A percentile compares a stretch with the other conserved stretches of the same genome.
Evolutionary conservation across 2,329 filamentous ascomycete species (phyloP).

Genomic region (Anisogramma anomala): DNA sequence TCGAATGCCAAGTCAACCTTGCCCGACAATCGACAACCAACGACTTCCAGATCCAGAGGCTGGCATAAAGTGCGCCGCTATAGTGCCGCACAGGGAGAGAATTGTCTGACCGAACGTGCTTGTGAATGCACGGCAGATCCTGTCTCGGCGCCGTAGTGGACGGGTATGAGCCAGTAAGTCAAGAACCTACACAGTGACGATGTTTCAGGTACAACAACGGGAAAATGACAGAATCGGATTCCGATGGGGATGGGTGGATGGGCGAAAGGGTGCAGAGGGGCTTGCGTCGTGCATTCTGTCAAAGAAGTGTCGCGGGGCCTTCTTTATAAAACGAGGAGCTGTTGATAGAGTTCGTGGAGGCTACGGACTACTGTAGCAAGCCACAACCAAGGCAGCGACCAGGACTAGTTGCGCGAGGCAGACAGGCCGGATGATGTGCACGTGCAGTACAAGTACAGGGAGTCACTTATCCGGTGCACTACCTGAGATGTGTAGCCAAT

Average conservation of each 20-base stretch:
- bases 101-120: background rate
- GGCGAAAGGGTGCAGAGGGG: background rate
- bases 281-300: background rate
- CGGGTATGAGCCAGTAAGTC: background rate
- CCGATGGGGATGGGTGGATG: background rate
- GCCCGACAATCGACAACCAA: no score
- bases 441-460: no score
- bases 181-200: background rate
- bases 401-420: no score
- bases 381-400: background rate
- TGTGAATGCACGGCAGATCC: slow-evolving; percentile 9
- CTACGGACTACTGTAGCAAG: background rate
- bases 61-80: background rate
- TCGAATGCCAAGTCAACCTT: background rate
- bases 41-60: background rate
- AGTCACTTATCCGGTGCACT: no score
- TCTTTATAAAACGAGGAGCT: background rate
- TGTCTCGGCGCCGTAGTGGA: slow-evolving; percentile 9
- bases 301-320: background rate
- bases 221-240: background rate
- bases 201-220: slow-evolving; percentile 14
- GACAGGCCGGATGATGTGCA: no score
- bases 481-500: no score
- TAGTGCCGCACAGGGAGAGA: background rate
- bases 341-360: background rate